These are phyloP conservation scores for Paulownia fortunei DNA, from an alignment of 257 asterid species.

Conservation along the genomic window DNA sequence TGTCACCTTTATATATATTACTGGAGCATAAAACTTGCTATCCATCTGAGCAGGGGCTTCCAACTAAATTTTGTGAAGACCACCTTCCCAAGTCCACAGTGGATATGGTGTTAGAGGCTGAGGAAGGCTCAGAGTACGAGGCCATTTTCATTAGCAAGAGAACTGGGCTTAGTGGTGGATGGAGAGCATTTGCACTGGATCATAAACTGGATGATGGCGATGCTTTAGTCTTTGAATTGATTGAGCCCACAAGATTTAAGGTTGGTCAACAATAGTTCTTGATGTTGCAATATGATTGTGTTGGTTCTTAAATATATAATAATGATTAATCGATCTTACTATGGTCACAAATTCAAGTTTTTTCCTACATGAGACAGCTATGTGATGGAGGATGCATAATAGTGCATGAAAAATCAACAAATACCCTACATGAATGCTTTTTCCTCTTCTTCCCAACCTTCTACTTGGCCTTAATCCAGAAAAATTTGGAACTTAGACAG, in stretches of 20 bases:
- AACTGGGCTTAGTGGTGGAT: slow-evolving; percentile 88
- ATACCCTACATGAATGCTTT: no score
- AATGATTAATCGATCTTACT: neutral
- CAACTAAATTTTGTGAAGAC: slow-evolving; percentile 58
- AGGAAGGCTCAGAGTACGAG: slow-evolving; percentile 61
- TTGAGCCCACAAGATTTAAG: slow-evolving; percentile 79
- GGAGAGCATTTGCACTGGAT: slow-evolving; percentile 92
- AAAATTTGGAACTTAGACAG: no score
- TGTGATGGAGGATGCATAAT: no score
- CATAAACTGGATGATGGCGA: slow-evolving; percentile 94
- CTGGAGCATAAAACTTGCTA: no score
- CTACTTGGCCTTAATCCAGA: no score
- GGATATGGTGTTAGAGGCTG: slow-evolving; percentile 64
- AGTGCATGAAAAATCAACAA: no score
- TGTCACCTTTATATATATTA: no score
- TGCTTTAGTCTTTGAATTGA: slow-evolving; percentile 77
- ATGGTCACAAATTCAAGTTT: no score
- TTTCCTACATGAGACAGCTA: no score
- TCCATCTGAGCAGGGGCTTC: slow-evolving; percentile 80
- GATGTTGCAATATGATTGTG: neutral
- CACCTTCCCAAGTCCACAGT: slow-evolving; percentile 69
- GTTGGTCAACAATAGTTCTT: slow-evolving; percentile 36
- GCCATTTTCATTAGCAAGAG: slow-evolving; percentile 69
- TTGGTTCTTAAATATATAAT: neutral
- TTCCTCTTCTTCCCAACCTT: no score